A percentile compares a stretch with the other conserved stretches of the same genome.
Conservation (phyloP, 1,284 basidiomycete genomes). For the Heterobasidion occidentale region DNA sequence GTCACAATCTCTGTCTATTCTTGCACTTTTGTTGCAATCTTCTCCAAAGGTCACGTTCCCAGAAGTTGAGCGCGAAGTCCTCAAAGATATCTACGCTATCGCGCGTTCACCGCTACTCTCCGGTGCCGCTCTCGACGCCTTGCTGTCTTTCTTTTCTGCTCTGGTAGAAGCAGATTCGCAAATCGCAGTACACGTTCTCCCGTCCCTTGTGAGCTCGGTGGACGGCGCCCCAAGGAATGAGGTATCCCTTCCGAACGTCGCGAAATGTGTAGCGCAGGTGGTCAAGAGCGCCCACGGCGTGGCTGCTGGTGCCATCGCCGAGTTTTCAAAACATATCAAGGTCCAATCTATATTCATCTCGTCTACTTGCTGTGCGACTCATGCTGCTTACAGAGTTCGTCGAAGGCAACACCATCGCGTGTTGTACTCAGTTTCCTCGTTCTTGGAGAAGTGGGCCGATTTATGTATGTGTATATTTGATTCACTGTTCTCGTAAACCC, state of each 20-base stretch:
- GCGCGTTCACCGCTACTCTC: conserved; percentile 75
- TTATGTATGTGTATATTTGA: conserved; percentile 47
- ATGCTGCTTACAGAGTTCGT: conserved; percentile 33
- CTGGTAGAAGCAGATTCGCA: conserved; percentile 79
- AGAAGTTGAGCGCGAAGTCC: conserved; percentile 62
- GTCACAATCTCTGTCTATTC: conserved; percentile 63
- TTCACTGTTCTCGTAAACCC: not conserved
- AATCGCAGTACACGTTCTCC: conserved; percentile 72
- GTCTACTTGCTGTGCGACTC: conserved; percentile 1
- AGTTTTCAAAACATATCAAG: conserved; percentile 75
- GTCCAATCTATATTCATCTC: conserved; percentile 24
- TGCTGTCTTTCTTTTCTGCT: conserved; percentile 74
- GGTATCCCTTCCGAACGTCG: conserved; percentile 60
- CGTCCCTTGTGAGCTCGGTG: conserved; percentile 55
- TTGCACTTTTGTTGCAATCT: conserved; percentile 65
- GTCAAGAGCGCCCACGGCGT: conserved; percentile 62
- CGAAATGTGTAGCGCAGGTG: conserved; percentile 77
- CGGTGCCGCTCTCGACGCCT: conserved; percentile 67
- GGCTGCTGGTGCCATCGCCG: conserved; percentile 72
- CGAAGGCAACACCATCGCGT: conserved; percentile 59
- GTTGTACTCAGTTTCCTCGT: conserved; percentile 81
- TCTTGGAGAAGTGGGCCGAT: conserved; percentile 85
- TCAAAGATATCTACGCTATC: conserved; percentile 63
- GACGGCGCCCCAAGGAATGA: conserved; percentile 52
- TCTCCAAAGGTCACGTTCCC: conserved; percentile 62